Conservation (phyloP, 441 rosid species). For the Kokia cookei region DNA sequence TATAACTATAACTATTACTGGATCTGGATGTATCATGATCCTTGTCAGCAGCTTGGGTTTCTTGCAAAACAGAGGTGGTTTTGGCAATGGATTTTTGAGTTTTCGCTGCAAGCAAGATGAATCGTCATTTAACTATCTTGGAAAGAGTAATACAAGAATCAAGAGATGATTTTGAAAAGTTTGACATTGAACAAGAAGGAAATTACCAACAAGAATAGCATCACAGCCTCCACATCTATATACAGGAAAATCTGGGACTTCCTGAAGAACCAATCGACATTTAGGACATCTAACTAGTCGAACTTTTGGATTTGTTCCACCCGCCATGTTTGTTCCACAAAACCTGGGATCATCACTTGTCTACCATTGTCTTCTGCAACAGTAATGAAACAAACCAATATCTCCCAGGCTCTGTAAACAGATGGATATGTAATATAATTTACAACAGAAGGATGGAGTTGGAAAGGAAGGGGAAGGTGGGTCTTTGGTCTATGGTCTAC, state of each 20-base stretch:
- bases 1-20: constrained; percentile 15
- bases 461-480: too few relatives aligned
- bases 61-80: constrained; percentile 23
- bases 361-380: background rate
- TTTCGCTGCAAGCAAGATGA: constrained; percentile 45
- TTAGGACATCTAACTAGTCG: constrained; percentile 82
- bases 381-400: background rate
- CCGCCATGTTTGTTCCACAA: constrained; percentile 37
- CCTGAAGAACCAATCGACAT: constrained; percentile 61
- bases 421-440: background rate
- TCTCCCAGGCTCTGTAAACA: constrained; percentile 3
- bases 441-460: background rate
- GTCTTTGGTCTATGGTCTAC: too few relatives aligned
- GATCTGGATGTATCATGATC: constrained; percentile 12
- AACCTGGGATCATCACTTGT: background rate
- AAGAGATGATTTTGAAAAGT: background rate
- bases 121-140: too few relatives aligned
- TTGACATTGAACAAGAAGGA: background rate
- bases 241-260: constrained; percentile 52
- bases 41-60: constrained; percentile 23
- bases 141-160: background rate
- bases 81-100: constrained; percentile 22
- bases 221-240: constrained; percentile 78
- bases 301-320: constrained; percentile 31
- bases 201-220: constrained; percentile 60